A percentile compares a stretch with the other conserved stretches of the same genome.
Conservation (phyloP, 1,284 basidiomycete species). For the Leccinum ponderosum region DNA sequence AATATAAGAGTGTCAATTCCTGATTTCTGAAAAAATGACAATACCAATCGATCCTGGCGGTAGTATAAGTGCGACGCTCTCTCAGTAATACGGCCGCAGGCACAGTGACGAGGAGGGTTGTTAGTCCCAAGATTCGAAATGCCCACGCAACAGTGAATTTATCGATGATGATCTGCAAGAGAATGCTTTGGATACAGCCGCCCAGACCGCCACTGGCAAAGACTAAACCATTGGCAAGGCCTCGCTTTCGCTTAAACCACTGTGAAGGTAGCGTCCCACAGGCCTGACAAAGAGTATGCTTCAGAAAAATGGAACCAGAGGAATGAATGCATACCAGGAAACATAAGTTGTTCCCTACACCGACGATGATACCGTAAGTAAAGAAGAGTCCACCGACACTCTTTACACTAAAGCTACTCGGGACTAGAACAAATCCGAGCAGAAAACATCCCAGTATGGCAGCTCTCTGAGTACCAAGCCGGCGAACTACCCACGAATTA, state of each 20-base stretch:
- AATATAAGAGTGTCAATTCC: background rate
- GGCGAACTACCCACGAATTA: slow-evolving; percentile 28
- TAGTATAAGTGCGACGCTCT: slow-evolving; percentile 26
- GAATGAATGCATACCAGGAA: slow-evolving; percentile 20
- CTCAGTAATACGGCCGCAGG: slow-evolving; percentile 34
- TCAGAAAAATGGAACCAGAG: background rate
- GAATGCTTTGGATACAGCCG: slow-evolving; percentile 32
- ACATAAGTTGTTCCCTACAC: slow-evolving; percentile 20
- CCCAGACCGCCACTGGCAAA: slow-evolving; percentile 36
- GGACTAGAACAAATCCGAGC: slow-evolving; percentile 27
- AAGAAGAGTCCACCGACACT: slow-evolving; percentile 33
- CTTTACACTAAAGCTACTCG: slow-evolving; percentile 30
- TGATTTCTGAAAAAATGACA: background rate
- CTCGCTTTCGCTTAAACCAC: slow-evolving; percentile 34
- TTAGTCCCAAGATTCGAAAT: slow-evolving; percentile 35
- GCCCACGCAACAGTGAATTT: slow-evolving; percentile 34
- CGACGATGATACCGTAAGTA: slow-evolving; percentile 29
- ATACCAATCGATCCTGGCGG: slow-evolving; percentile 21
- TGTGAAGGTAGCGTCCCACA: slow-evolving; percentile 35
- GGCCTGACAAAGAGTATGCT: slow-evolving; percentile 12
- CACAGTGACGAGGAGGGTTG: slow-evolving; percentile 29
- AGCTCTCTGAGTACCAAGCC: slow-evolving; percentile 25
- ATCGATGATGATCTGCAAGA: slow-evolving; percentile 32
- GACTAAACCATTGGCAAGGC: slow-evolving; percentile 36
- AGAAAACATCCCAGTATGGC: slow-evolving; percentile 27